Conservation (phyloP, 2,329 filamentous ascomycete genomes). For the Colletotrichum coccodes region DNA sequence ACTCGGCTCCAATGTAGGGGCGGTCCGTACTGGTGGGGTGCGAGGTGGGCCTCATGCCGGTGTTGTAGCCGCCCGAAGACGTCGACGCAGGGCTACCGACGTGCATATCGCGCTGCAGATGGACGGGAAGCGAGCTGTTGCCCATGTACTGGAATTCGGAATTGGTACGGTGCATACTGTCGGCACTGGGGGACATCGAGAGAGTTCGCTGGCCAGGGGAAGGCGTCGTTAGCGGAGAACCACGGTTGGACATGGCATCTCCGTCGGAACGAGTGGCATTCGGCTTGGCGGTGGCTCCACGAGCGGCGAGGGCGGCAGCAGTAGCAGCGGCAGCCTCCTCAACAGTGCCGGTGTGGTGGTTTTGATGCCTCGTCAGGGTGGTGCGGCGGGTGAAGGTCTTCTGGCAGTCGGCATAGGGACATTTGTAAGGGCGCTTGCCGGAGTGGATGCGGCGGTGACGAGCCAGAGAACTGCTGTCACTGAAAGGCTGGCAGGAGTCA, state of each 20-base stretch:
- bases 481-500: constrained; percentile 77
- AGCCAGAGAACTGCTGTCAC: constrained; percentile 93
- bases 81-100: constrained; percentile 78
- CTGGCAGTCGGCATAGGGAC: constrained; percentile 95
- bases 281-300: constrained; percentile 50
- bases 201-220: constrained; percentile 83
- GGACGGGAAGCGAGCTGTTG: constrained; percentile 82
- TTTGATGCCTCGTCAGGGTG: constrained; percentile 94
- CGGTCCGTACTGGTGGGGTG: constrained; percentile 87
- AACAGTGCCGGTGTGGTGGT: constrained; percentile 93
- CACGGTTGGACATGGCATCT: constrained; percentile 76
- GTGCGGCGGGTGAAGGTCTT: constrained; percentile 98
- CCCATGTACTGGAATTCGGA: constrained; percentile 80
- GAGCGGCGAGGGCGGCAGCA: constrained; percentile 80
- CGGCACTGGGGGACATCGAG: constrained; percentile 82
- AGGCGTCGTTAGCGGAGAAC: constrained; percentile 81
- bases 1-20: constrained; percentile 86
- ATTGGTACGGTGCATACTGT: constrained; percentile 72
- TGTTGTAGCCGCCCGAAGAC: constrained; percentile 68
- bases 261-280: constrained; percentile 72
- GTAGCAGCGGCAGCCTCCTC: constrained; percentile 93
- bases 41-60: constrained; percentile 77
- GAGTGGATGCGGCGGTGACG: constrained; percentile 95
- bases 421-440: constrained; percentile 96
- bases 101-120: constrained; percentile 81